phyloP scores from a whole-genome alignment of 371 early-diverging fungal genomes.

The Dentiscutata heterogama region DNA sequence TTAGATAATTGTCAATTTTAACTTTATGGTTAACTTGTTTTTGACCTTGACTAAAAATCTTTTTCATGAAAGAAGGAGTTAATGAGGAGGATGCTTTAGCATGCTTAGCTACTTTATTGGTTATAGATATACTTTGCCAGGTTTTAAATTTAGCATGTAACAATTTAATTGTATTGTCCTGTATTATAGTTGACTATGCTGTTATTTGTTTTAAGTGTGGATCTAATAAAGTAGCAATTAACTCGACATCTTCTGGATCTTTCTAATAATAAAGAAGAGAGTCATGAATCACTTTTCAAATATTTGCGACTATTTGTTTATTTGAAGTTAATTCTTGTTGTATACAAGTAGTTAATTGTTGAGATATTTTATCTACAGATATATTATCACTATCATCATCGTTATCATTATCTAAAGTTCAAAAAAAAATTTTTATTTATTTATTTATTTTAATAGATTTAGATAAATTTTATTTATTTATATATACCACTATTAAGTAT shows the following conservation, averaged over 20 bases:
- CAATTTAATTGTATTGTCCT: too few species aligned
- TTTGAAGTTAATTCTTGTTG: background rate
- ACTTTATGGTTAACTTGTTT: background rate
- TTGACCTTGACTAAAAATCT: constrained; percentile 3
- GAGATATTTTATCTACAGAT: background rate
- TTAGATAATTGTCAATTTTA: constrained; percentile 21
- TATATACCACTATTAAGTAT: too few species aligned
- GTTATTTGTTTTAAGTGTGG: background rate
- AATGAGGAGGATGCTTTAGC: too few species aligned
- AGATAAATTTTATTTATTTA: too few species aligned
- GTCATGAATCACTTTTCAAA: too few species aligned
- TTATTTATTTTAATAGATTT: background rate
- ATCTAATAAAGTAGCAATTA: background rate
- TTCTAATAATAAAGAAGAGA: too few species aligned
- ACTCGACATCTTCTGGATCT: too few species aligned
- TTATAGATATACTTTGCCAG: background rate
- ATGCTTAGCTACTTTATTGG: background rate
- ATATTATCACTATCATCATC: too few species aligned
- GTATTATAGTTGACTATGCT: background rate
- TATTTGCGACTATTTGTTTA: too few species aligned
- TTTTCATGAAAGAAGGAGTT: background rate
- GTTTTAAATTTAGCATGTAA: background rate
- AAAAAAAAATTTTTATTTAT: background rate
- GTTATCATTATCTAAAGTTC: too few species aligned
- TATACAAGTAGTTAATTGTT: background rate